phyloP scores from a whole-genome alignment of 495 filamentous ascomycete species.

The Hypoxylon rickii region DNA sequence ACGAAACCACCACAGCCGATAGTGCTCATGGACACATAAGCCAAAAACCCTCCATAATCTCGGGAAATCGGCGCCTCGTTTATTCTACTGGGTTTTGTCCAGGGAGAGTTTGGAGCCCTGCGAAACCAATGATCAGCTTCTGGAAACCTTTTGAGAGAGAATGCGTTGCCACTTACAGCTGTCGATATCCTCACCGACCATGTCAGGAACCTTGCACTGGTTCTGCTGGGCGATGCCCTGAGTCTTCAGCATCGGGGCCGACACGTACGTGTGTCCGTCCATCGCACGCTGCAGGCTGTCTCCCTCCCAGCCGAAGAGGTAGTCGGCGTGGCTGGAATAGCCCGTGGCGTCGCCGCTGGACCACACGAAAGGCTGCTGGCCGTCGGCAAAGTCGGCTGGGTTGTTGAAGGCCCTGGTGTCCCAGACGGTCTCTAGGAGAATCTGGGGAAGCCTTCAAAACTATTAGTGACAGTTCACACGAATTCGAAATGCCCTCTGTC shows the following conservation, averaged over 20 bases:
- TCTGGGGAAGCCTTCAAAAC: conserved; percentile 39
- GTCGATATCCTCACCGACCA: conserved; percentile 39
- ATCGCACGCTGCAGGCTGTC: conserved; percentile 39
- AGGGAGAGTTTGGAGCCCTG: conserved; percentile 24
- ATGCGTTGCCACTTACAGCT: conserved; percentile 33
- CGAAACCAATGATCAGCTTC: conserved; percentile 1
- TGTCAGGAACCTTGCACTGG: conserved; percentile 39
- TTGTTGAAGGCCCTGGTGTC: conserved; percentile 42
- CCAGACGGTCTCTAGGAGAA: conserved; percentile 46
- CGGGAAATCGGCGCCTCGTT: too few species aligned
- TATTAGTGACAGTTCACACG: too few species aligned
- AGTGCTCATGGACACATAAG: too few species aligned
- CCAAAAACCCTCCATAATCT: too few species aligned
- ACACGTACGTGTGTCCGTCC: conserved; percentile 41
- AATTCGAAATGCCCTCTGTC: too few species aligned
- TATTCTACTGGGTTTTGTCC: conserved; percentile 20
- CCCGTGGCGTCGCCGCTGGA: conserved; percentile 47
- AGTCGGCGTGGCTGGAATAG: conserved; percentile 39
- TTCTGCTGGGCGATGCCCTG: conserved; percentile 37
- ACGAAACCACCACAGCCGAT: too few species aligned
- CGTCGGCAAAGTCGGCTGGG: conserved; percentile 46
- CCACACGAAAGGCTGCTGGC: conserved; percentile 53
- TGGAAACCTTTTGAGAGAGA: not conserved
- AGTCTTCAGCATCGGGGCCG: conserved; percentile 37
- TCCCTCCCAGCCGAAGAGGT: conserved; percentile 43